Evolutionary conservation across 2,329 filamentous ascomycete genomes (phyloP).

Genomic region (Colletotrichum sp.): DNA sequence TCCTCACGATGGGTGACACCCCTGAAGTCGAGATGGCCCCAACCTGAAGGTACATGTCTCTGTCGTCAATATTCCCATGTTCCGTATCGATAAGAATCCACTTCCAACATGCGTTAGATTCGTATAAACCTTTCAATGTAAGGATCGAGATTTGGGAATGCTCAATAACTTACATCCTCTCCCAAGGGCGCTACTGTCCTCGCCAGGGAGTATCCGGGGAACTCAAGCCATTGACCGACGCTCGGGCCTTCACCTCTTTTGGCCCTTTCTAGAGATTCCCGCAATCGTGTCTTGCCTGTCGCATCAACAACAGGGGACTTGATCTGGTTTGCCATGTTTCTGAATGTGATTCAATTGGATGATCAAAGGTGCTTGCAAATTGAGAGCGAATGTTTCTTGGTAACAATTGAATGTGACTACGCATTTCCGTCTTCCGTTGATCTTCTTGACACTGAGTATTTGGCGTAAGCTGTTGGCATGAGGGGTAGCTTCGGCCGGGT

Average conservation of each 20-base stretch:
- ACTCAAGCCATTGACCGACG: conserved; percentile 35
- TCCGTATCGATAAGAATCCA: conserved; percentile 2
- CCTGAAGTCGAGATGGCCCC: background rate
- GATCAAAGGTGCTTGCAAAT: background rate
- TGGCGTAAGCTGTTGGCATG: background rate
- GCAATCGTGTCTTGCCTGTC: conserved; percentile 34
- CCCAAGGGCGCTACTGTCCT: conserved; percentile 32
- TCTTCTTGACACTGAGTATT: background rate
- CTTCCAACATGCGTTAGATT: background rate
- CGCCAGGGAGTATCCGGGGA: conserved; percentile 35
- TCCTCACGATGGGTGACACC: background rate
- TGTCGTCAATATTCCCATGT: background rate
- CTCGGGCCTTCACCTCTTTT: conserved; percentile 30
- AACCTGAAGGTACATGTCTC: background rate
- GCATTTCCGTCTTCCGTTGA: background rate
- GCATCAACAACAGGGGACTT: conserved; percentile 26
- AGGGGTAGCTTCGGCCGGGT: background rate
- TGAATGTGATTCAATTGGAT: no score
- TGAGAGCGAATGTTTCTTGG: background rate
- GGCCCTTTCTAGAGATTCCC: conserved; percentile 31
- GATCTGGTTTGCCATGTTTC: conserved; percentile 19
- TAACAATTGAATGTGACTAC: background rate
- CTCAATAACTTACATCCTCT: conserved; percentile 29
- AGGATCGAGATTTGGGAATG: background rate
- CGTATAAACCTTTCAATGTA: background rate